Evolutionary conservation across 2,329 filamentous ascomycete genomes (phyloP).

Genomic region (Lomentospora prolificans): DNA sequence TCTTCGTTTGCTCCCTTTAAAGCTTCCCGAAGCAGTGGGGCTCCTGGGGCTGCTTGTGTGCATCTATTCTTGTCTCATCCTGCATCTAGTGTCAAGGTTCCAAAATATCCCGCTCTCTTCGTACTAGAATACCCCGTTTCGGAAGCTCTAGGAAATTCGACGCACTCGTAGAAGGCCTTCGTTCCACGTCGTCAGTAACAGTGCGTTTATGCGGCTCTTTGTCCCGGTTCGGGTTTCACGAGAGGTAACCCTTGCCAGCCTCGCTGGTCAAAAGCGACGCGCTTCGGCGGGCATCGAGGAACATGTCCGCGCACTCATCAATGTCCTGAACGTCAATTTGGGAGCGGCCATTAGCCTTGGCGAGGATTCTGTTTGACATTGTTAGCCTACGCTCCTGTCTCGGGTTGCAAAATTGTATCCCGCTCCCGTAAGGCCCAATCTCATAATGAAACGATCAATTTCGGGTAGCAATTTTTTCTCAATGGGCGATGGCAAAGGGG

Average conservation of each 20-base stretch:
- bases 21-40: no score
- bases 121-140: no score
- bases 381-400: not conserved
- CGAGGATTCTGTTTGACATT: slow-evolving; percentile 57
- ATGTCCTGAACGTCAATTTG: slow-evolving; percentile 73
- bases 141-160: no score
- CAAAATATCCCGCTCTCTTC: no score
- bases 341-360: slow-evolving; percentile 68
- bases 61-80: no score
- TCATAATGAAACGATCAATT: no score
- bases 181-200: not conserved
- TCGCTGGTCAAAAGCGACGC: slow-evolving; percentile 57
- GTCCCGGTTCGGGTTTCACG: slow-evolving; percentile 26
- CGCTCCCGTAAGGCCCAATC: not conserved
- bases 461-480: no score
- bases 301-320: slow-evolving; percentile 71
- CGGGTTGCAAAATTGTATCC: not conserved
- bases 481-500: slow-evolving; percentile 3
- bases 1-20: no score
- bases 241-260: slow-evolving; percentile 55
- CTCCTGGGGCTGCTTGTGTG: no score
- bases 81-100: no score
- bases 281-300: slow-evolving; percentile 73
- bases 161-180: no score
- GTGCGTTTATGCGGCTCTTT: not conserved